Base-by-base conservation (phyloP, 768 basidiomycete species). In the Asterophora parasitica region DNA sequence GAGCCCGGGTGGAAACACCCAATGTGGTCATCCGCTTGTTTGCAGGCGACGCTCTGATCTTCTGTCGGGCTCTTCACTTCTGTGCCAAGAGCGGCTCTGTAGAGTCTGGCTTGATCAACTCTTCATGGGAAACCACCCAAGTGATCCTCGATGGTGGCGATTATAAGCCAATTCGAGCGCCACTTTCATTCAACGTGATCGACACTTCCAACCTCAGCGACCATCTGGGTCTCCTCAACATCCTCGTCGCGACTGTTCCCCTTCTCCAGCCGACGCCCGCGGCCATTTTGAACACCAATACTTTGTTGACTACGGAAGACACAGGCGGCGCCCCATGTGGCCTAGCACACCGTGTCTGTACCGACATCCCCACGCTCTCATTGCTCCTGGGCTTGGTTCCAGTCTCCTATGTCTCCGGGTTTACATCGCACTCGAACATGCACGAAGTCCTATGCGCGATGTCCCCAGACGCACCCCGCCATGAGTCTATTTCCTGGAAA, bases 181-280 rank as follows among this genome's bases (percentile, higher is more conserved):
- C 76, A 1, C 28, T 60, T 8, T 39, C 48, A 1, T 79, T 78
- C 54, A 63, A 72, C 47, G 64, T 75, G 43, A 72, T 79, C 28
- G 75, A 79, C 30, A 72, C 77, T 0, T 78, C 76, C 17, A 77
- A 78, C 49, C 61, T 79, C 20, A 52, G 61, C 1, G 77, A 79
- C 53, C 74, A 75, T 52, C 27, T 73, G 13, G 77, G 76, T 0
- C 57, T 76, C 10, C 49, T 78, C 16, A 79, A 78, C 44, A 46
- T 77, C 34, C 56, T 79, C 4, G 41, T 68, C 27, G 60, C 62
- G 3, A 56, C 69, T 0, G 46, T 65, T 1, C 76, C 75, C 1
- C 54, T 79, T 7, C 60, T 77, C 7, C 61, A 61, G 12, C 38
- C 23, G 23, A 60, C 60, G 13, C 57, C 69, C 4, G 28, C 28